phyloP scores from a whole-genome alignment of 371 early-diverging fungal genomes.

The Mortierella sp. region DNA sequence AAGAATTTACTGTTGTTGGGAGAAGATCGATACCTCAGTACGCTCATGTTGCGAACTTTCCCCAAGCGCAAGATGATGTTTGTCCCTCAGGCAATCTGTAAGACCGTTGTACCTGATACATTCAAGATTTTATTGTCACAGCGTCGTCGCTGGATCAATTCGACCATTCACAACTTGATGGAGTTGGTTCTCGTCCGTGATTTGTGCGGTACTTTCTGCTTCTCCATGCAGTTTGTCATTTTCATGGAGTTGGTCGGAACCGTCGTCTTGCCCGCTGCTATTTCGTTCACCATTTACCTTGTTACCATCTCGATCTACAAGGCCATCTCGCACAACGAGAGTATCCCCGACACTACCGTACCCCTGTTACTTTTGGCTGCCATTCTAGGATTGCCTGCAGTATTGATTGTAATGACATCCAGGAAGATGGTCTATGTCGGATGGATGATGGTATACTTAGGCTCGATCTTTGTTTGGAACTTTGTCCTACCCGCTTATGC shows the following conservation, averaged over 20 bases:
- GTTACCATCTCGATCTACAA: conserved; percentile 78
- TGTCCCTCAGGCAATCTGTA: conserved; percentile 97
- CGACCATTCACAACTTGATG: conserved; percentile 98
- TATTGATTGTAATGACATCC: conserved; percentile 94
- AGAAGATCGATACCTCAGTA: conserved; percentile 99
- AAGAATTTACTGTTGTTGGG: conserved; percentile 98
- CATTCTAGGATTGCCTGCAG: conserved; percentile 94
- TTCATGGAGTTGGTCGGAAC: conserved; percentile 99
- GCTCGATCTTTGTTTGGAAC: conserved; percentile 98
- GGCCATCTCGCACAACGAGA: conserved; percentile 51
- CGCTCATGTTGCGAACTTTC: conserved; percentile 97
- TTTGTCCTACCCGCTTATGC: conserved; percentile 98
- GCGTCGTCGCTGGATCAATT: conserved; percentile 99
- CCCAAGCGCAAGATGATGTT: conserved; percentile 98
- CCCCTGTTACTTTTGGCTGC: conserved; percentile 84
- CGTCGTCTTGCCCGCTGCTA: conserved; percentile 97
- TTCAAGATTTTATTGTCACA: conserved; percentile 97
- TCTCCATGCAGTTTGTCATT: conserved; percentile 99
- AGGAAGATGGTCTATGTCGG: conserved; percentile 91
- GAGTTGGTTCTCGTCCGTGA: conserved; percentile 97
- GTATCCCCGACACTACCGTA: conserved; percentile 70
- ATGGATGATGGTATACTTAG: conserved; percentile 97
- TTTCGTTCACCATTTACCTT: conserved; percentile 91
- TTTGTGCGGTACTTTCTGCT: conserved; percentile 98
- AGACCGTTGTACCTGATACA: conserved; percentile 96